Conservation (phyloP, 2,329 filamentous ascomycete species). For the Podosphaera xanthii region DNA sequence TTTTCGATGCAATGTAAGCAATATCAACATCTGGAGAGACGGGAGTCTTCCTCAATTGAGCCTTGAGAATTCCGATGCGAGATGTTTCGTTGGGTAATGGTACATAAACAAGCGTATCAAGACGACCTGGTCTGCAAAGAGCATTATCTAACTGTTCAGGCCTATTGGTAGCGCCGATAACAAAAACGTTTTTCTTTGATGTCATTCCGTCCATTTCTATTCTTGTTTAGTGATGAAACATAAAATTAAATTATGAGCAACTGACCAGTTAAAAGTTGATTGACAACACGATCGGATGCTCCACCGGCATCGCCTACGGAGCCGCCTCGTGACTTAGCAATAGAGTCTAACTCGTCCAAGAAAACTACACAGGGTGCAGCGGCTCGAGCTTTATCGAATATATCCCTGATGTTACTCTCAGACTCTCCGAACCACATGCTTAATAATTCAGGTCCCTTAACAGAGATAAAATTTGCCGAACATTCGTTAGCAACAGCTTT, state of each 20-base stretch:
- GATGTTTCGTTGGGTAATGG: slow-evolving; percentile 82
- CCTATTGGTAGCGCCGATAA: slow-evolving; percentile 96
- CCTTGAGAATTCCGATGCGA: slow-evolving; percentile 73
- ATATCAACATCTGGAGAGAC: slow-evolving; percentile 74
- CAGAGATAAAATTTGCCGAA: slow-evolving; percentile 97
- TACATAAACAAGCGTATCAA: slow-evolving; percentile 96
- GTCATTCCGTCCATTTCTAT: slow-evolving; percentile 98
- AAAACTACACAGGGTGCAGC: slow-evolving; percentile 97
- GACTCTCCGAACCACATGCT: slow-evolving; percentile 99
- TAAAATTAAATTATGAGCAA: not conserved
- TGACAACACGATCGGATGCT: slow-evolving; percentile 97
- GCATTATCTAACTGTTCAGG: slow-evolving; percentile 97
- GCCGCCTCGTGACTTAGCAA: slow-evolving; percentile 96
- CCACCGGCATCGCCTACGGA: slow-evolving; percentile 89
- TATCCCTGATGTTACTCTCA: slow-evolving; percentile 98
- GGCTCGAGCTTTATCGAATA: slow-evolving; percentile 97
- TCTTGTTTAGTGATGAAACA: not conserved
- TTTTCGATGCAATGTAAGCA: slow-evolving; percentile 82
- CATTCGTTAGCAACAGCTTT: slow-evolving; percentile 99
- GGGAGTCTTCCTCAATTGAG: slow-evolving; percentile 95
- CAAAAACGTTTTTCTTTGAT: slow-evolving; percentile 99
- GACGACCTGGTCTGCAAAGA: slow-evolving; percentile 91
- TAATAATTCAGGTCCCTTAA: slow-evolving; percentile 93
- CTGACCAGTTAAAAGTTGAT: slow-evolving; percentile 91
- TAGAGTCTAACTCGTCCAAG: slow-evolving; percentile 94